Percentiles rank a stretch among this genome's conserved stretches.
Evolutionary conservation across 345 rosid genomes (phyloP).

Genomic region (Microthlaspi erraticum): DNA sequence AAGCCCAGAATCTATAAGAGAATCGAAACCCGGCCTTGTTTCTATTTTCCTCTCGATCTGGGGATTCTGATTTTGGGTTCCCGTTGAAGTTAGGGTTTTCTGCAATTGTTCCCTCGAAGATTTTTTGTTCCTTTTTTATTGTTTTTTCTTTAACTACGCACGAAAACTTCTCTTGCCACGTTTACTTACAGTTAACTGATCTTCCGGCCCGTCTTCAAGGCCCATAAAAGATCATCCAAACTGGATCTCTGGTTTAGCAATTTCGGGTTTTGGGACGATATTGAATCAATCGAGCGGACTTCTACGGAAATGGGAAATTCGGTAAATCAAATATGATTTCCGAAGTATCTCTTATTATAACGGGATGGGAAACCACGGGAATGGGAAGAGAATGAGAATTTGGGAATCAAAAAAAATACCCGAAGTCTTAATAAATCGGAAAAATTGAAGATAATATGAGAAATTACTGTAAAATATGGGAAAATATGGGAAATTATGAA

Average conservation of each 20-base stretch:
- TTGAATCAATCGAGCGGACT: no score
- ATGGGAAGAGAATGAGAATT: no score
- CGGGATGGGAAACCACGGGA: no score
- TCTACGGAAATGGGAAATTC: no score
- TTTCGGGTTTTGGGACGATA: no score
- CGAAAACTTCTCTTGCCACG: conserved; percentile 15
- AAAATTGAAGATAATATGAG: no score
- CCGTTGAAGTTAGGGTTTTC: conserved; percentile 50
- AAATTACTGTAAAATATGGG: no score
- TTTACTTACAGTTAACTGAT: not conserved
- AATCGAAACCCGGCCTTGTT: conserved; percentile 12
- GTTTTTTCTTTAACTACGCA: not conserved
- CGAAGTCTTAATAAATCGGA: no score
- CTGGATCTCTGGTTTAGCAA: not conserved
- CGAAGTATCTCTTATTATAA: no score
- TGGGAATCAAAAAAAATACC: no score
- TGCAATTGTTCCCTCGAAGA: conserved; percentile 31
- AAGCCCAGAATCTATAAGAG: not conserved
- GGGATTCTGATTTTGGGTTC: conserved; percentile 38
- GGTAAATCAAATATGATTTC: no score
- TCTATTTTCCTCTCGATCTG: conserved; percentile 33
- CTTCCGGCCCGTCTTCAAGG: conserved; percentile 15
- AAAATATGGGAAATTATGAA: no score
- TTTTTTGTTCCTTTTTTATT: not conserved
- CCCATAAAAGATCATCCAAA: conserved; percentile 13